Base-by-base conservation (phyloP, 2,329 filamentous ascomycete species). In the Didymella pinodella region DNA sequence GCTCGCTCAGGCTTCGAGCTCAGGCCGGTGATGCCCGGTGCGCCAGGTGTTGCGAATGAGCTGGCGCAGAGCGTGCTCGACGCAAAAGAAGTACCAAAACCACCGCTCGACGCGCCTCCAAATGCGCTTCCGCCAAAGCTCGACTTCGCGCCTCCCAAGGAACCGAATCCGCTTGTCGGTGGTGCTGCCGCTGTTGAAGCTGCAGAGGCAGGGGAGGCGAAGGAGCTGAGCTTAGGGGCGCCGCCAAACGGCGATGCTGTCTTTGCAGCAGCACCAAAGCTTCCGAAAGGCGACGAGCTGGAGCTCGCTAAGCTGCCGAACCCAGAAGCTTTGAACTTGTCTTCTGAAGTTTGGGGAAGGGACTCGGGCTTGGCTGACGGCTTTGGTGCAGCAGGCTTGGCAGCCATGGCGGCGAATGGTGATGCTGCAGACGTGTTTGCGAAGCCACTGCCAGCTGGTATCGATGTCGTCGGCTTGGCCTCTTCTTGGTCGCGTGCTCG, bases 1-100 rank as follows among this genome's bases (percentile, higher is more conserved):
- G 91, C 85, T 76, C 86, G 91, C 3, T 84, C 83, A 14, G 86
- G 82, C 74, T 90, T 91, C 59, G 83, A 82, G 57, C 81, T 85
- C 69, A 79, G 63, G 2, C 80, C 79, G 59, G 82, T 76, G 46
- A 79, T 79, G 70, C 48, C 79, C 12, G 67, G 67, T 49, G 84
- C 85, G 20, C 77, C 76, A 22, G 87, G 83, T 45, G 88, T 87
- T 41, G 88, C 91, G 77, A 96, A 97, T 65, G 85, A 90, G 2
- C 84, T 84, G 10, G 93, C 77, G 4, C 73, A 70, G 31, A 80
- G 79, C 47, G 71, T 64, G 32, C 65, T 44, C 31, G 64, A 63
- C 7, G 64, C 65, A 12, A 75, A 59, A 22, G 56, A 54, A 12
- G 66, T 61, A 20, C 65, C 72, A 44, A 77, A 77, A 18, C 66